Percentiles rank a stretch among this genome's conserved stretches.
These are phyloP conservation scores for Fusarium sarcochroum DNA, from an alignment of 2,329 filamentous ascomycete species.

Conservation along the genomic window DNA sequence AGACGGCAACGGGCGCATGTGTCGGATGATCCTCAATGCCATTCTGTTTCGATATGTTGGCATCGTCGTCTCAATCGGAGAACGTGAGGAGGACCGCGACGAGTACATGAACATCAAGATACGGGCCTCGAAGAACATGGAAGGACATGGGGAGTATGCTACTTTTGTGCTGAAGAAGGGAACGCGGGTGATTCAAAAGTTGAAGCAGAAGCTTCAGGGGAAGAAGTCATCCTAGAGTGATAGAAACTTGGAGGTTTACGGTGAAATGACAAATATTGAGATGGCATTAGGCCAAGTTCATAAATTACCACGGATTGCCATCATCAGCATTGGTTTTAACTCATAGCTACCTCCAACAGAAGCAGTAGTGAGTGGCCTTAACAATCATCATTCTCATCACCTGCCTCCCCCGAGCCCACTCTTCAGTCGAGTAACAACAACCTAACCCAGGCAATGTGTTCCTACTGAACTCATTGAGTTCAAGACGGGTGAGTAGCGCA, in stretches of 20 bases:
- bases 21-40: slow-evolving; percentile 55
- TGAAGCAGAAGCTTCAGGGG: slow-evolving; percentile 44
- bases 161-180: slow-evolving; percentile 43
- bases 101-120: slow-evolving; percentile 49
- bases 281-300: not conserved
- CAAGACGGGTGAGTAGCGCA: too few relatives aligned
- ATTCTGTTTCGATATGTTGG: slow-evolving; percentile 53
- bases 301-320: too few relatives aligned
- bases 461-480: too few relatives aligned
- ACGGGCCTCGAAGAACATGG: slow-evolving; percentile 38
- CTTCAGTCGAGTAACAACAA: too few relatives aligned
- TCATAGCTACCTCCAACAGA: too few relatives aligned
- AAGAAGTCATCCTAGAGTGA: not conserved
- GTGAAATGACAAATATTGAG: not conserved
- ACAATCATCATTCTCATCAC: too few relatives aligned
- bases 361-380: too few relatives aligned
- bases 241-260: not conserved
- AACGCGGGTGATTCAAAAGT: slow-evolving; percentile 13
- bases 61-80: slow-evolving; percentile 39
- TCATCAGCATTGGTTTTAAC: too few relatives aligned
- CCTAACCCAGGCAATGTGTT: too few relatives aligned
- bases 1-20: slow-evolving; percentile 57
- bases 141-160: slow-evolving; percentile 50
- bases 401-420: too few relatives aligned
- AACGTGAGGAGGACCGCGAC: slow-evolving; percentile 26